Conservation (phyloP, 805 yeast genomes). For the Myxozyma vanderwaltii region DNA sequence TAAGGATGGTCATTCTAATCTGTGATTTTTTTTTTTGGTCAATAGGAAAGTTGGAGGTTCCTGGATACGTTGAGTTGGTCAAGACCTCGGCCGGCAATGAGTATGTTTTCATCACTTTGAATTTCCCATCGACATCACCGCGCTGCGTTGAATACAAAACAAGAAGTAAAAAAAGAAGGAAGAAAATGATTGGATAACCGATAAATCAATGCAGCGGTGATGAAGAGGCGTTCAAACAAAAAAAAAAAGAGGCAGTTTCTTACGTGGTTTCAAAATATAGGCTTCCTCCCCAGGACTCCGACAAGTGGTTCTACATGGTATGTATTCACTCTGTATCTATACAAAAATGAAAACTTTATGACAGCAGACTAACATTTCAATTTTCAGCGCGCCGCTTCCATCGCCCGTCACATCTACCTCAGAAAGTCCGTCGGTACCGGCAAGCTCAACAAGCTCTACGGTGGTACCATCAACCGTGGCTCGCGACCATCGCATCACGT, state of each 20-base stretch:
- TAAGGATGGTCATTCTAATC: background rate
- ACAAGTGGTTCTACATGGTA: constrained; percentile 90
- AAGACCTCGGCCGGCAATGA: constrained; percentile 99
- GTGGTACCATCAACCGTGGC: constrained; percentile 99
- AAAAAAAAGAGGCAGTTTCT: background rate
- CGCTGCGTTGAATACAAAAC: background rate
- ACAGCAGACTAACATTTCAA: background rate
- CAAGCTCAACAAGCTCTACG: constrained; percentile 97
- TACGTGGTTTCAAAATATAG: constrained; percentile 5
- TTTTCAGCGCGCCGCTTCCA: constrained; percentile 97
- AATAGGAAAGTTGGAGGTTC: constrained; percentile 84
- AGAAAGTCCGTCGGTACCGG: constrained; percentile 99
- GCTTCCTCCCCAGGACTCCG: constrained; percentile 99
- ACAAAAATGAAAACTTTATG: too few species aligned
- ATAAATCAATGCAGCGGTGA: too few species aligned
- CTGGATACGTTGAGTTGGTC: constrained; percentile 99
- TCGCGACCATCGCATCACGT: constrained; percentile 97
- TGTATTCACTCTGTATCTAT: background rate
- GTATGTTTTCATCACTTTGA: constrained; percentile 8
- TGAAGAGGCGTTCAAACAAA: too few species aligned
- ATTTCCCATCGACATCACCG: background rate
- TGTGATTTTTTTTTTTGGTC: background rate
- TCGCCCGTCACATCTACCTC: constrained; percentile 99
- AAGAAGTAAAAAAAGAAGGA: background rate
- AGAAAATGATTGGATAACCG: background rate